These are phyloP conservation scores for Gloeophyllum trabeum DNA, from an alignment of 768 basidiomycete species.

Conservation along the genomic window DNA sequence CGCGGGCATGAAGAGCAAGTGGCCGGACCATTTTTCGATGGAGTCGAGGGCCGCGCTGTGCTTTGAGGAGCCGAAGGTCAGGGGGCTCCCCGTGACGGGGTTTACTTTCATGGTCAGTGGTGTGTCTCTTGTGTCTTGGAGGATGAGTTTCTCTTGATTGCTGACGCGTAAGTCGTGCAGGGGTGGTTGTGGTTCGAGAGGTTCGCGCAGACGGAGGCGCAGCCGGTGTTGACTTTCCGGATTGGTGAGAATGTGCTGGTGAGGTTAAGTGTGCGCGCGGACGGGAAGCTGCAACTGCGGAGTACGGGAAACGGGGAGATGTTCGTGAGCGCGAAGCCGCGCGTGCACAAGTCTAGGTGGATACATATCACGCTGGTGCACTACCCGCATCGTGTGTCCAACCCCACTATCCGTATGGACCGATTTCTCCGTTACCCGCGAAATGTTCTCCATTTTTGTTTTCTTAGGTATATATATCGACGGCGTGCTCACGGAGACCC, in stretches of 20 bases:
- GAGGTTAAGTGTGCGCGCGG: slow-evolving; percentile 34
- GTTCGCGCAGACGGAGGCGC: slow-evolving; percentile 20
- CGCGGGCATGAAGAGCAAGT: slow-evolving; percentile 59
- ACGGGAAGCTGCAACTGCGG: slow-evolving; percentile 45
- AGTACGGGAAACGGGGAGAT: slow-evolving; percentile 27
- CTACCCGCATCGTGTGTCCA: slow-evolving; percentile 41
- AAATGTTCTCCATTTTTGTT: slow-evolving; percentile 2
- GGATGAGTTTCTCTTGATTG: too few species aligned
- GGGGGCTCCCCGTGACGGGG: slow-evolving; percentile 46
- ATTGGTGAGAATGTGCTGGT: slow-evolving; percentile 22
- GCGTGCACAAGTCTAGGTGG: slow-evolving; percentile 51
- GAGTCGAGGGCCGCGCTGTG: slow-evolving; percentile 42
- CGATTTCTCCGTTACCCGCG: slow-evolving; percentile 1
- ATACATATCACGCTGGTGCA: slow-evolving; percentile 61
- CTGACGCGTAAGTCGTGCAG: slow-evolving; percentile 19
- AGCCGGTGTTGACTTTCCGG: slow-evolving; percentile 25
- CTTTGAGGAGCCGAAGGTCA: slow-evolving; percentile 33
- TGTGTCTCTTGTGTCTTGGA: neutral
- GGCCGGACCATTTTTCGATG: slow-evolving; percentile 72
- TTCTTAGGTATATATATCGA: slow-evolving; percentile 73
- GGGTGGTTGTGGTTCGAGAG: slow-evolving; percentile 38
- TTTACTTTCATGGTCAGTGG: slow-evolving; percentile 60
- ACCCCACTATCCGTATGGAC: slow-evolving; percentile 47
- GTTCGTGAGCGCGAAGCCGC: slow-evolving; percentile 31
- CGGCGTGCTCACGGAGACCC: slow-evolving; percentile 50